phyloP scores from a whole-genome alignment of 306 rosid species.

The Dryas drummondii region DNA sequence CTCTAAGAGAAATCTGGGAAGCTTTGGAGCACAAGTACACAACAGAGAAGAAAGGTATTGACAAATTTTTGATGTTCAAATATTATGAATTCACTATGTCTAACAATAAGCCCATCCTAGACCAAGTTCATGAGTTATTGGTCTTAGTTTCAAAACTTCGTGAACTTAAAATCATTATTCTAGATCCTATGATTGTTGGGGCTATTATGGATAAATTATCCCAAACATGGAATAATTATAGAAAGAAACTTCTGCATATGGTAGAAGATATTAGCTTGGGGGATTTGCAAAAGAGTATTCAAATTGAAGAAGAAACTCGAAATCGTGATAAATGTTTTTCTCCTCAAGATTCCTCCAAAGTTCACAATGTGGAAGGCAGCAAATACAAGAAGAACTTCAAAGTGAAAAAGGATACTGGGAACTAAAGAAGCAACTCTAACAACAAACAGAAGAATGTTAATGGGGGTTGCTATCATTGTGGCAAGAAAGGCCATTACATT shows the following conservation, averaged over 20 bases:
- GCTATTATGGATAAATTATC: conserved; percentile 11
- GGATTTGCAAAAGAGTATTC: neutral
- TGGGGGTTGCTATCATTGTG: neutral
- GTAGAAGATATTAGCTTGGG: neutral
- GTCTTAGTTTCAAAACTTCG: neutral
- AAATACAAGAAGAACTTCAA: neutral
- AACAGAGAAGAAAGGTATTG: neutral
- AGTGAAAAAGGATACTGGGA: neutral
- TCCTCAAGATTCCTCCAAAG: neutral
- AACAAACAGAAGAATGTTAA: neutral
- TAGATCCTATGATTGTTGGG: neutral
- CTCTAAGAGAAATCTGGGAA: neutral
- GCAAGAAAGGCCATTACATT: neutral
- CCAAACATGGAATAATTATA: neutral
- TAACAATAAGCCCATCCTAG: neutral
- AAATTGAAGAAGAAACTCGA: conserved; percentile 10
- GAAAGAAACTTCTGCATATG: neutral
- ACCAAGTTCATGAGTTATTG: conserved; percentile 19
- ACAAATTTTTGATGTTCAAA: neutral
- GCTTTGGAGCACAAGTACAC: neutral
- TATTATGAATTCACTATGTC: conserved; percentile 14
- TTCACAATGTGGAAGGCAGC: neutral
- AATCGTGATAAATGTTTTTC: neutral
- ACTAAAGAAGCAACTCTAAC: neutral
- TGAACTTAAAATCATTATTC: neutral